Percentiles rank a stretch among this genome's conserved stretches.
Conservation (phyloP, 2,329 filamentous ascomycete species). For the Tolypocladium tundrense region DNA sequence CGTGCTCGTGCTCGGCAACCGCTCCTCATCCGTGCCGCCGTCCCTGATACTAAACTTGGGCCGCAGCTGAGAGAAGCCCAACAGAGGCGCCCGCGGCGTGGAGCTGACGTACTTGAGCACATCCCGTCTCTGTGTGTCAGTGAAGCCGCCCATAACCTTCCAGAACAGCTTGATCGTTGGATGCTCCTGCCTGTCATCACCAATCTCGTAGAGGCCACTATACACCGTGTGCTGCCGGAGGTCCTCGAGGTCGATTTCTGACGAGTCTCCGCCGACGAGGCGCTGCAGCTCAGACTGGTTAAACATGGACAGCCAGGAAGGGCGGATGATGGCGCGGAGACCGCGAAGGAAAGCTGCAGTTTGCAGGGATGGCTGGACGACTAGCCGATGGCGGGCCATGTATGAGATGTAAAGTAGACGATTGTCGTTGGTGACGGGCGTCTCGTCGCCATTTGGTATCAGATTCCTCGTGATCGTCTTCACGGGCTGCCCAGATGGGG, state of each 20-base stretch:
- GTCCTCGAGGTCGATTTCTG: slow-evolving; percentile 79
- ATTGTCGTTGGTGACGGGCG: slow-evolving; percentile 81
- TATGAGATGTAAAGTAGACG: slow-evolving; percentile 89
- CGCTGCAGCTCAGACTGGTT: slow-evolving; percentile 93
- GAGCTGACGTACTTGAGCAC: slow-evolving; percentile 95
- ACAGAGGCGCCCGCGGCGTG: slow-evolving; percentile 77
- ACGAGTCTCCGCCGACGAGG: slow-evolving; percentile 78
- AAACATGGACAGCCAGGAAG: slow-evolving; percentile 95
- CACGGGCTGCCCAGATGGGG: slow-evolving; percentile 31
- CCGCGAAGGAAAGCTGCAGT: slow-evolving; percentile 82
- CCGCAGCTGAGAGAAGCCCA: slow-evolving; percentile 79
- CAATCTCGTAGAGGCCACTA: slow-evolving; percentile 77
- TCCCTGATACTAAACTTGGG: slow-evolving; percentile 88
- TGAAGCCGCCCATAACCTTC: slow-evolving; percentile 70
- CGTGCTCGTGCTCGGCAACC: slow-evolving; percentile 87
- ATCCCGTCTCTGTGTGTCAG: slow-evolving; percentile 67
- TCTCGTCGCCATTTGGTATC: slow-evolving; percentile 64
- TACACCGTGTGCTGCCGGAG: slow-evolving; percentile 77
- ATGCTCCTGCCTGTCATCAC: slow-evolving; percentile 82
- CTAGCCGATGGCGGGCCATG: slow-evolving; percentile 77
- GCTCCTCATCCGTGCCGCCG: slow-evolving; percentile 46
- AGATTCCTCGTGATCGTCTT: slow-evolving; percentile 65
- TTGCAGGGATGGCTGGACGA: slow-evolving; percentile 68
- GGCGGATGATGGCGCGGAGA: slow-evolving; percentile 78
- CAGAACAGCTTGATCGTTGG: slow-evolving; percentile 81